These are phyloP conservation scores for Insectozyma bohioensis DNA, from an alignment of 1,139 yeast species.

Conservation along the genomic window DNA sequence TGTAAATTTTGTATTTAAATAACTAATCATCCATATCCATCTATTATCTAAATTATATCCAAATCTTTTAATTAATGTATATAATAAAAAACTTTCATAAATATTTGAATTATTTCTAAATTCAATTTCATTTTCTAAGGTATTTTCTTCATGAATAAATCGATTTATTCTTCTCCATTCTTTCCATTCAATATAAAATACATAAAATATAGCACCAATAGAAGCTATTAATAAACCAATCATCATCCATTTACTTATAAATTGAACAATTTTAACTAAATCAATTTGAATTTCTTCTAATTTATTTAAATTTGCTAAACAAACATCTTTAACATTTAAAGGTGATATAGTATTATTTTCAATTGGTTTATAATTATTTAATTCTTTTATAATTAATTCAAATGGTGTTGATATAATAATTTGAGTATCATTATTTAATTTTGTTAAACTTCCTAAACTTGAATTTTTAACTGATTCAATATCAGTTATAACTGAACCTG, in stretches of 20 bases:
- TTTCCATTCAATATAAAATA: conserved; percentile 10
- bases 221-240: conserved; percentile 11
- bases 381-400: conserved; percentile 15
- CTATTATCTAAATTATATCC: conserved; percentile 7
- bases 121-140: conserved; percentile 4
- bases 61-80: conserved; percentile 10
- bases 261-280: conserved; percentile 11
- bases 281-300: conserved; percentile 10
- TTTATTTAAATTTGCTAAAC: conserved; percentile 10
- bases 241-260: conserved; percentile 10
- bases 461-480: conserved; percentile 42
- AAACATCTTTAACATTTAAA: conserved; percentile 10
- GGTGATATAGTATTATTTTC: conserved; percentile 8
- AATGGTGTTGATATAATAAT: conserved; percentile 21
- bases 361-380: conserved; percentile 13
- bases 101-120: conserved; percentile 14
- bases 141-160: conserved; percentile 10
- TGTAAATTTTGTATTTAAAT: conserved; percentile 49
- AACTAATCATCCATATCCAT: conserved; percentile 48
- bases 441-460: conserved; percentile 58
- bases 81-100: conserved; percentile 11
- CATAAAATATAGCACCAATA: conserved; percentile 9
- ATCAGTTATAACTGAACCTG: conserved; percentile 55
- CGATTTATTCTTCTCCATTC: conserved; percentile 12
- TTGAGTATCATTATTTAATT: conserved; percentile 39